Conservation (phyloP, 2,329 filamentous ascomycete genomes). For the Mariannaea sp. region DNA sequence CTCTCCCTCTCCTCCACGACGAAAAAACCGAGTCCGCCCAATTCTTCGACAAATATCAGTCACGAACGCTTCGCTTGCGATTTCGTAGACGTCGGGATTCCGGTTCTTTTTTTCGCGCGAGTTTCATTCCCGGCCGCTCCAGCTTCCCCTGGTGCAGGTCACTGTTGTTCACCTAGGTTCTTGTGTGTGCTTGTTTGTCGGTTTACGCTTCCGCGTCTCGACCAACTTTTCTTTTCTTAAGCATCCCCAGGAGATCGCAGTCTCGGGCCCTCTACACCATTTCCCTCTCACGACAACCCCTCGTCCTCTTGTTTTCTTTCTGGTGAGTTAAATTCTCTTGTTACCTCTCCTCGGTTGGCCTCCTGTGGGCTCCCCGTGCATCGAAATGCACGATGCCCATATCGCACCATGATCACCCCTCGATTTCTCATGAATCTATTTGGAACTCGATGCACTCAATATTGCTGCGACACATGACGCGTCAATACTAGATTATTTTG, state of each 20-base stretch:
- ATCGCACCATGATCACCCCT: no score
- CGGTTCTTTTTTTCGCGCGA: constrained; percentile 40
- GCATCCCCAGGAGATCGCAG: constrained; percentile 26
- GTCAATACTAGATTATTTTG: no score
- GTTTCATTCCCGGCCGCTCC: constrained; percentile 37
- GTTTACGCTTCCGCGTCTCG: constrained; percentile 18
- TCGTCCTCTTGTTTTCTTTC: constrained; percentile 27
- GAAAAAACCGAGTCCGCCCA: constrained; percentile 45
- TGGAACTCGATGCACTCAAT: no score
- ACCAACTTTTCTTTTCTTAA: constrained; percentile 10
- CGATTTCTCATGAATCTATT: no score
- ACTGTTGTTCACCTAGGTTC: constrained; percentile 28
- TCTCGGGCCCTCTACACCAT: constrained; percentile 16
- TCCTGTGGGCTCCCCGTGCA: no score
- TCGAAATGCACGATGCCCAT: no score
- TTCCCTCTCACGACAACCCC: constrained; percentile 14
- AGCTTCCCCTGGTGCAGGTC: constrained; percentile 36
- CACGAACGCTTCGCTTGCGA: constrained; percentile 38
- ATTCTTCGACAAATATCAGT: constrained; percentile 41
- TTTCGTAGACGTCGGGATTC: constrained; percentile 41
- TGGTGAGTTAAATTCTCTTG: constrained; percentile 24
- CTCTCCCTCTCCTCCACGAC: constrained; percentile 37
- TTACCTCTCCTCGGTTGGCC: neutral
- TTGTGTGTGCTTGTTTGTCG: constrained; percentile 14
- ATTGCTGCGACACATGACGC: no score